phyloP scores from a whole-genome alignment of 805 yeast genomes.

The Yarrowia sp. region DNA sequence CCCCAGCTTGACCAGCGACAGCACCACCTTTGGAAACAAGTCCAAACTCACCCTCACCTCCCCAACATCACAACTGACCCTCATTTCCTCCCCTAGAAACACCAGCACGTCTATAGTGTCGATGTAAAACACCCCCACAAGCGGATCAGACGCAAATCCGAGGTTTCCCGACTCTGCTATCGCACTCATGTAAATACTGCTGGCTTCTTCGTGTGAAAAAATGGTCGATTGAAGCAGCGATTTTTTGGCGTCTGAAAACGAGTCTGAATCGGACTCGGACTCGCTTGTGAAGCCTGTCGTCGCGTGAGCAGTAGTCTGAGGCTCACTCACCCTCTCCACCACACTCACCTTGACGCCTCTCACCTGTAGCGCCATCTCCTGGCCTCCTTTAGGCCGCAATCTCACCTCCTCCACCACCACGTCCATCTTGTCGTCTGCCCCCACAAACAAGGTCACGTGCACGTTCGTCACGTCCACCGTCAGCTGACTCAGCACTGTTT shows the following conservation, averaged over 20 bases:
- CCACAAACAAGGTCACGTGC: conserved; percentile 13
- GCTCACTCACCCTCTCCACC: not conserved
- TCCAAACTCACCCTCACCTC: conserved; percentile 5
- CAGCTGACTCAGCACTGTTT: not conserved
- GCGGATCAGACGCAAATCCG: not conserved
- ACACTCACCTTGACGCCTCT: conserved; percentile 1
- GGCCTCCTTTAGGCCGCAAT: conserved; percentile 33
- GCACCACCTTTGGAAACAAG: not conserved
- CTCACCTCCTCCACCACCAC: conserved; percentile 29
- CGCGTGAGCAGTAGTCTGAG: not conserved
- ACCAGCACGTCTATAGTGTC: conserved; percentile 1
- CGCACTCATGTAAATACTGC: conserved; percentile 81
- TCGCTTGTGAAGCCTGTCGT: not conserved
- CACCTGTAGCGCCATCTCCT: not conserved
- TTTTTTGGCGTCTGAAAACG: conserved; percentile 30
- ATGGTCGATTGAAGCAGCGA: conserved; percentile 48
- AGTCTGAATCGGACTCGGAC: conserved; percentile 28
- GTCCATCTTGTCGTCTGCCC: conserved; percentile 4
- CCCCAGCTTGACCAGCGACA: not conserved
- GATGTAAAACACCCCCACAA: not conserved
- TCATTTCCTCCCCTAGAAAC: not conserved
- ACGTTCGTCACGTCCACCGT: not conserved
- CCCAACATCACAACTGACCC: not conserved
- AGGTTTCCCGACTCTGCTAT: conserved; percentile 39
- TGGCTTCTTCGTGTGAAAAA: conserved; percentile 66